Conservation (phyloP, 2,329 filamentous ascomycete genomes). For the Phoma sp. region DNA sequence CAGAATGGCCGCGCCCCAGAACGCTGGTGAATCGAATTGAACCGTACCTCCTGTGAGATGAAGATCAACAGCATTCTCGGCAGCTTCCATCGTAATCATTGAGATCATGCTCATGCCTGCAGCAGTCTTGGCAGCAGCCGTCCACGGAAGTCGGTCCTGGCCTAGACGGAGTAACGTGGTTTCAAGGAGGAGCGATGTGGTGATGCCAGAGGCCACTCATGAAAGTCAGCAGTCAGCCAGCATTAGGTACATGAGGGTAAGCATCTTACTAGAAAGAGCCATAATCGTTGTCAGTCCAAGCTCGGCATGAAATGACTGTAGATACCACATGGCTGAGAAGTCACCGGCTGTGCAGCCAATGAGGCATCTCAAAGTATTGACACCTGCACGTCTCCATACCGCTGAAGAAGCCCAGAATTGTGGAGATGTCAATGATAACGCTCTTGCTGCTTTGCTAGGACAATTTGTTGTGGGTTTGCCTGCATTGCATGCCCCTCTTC, state of each 20-base stretch:
- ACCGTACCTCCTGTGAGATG: conserved; percentile 61
- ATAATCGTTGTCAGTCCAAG: conserved; percentile 58
- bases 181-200: conserved; percentile 60
- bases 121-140: conserved; percentile 57
- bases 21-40: conserved; percentile 53
- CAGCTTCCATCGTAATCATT: conserved; percentile 64
- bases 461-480: background rate
- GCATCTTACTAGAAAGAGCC: conserved; percentile 53
- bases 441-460: conserved; percentile 2
- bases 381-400: conserved; percentile 57
- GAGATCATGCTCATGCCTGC: conserved; percentile 65
- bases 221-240: background rate
- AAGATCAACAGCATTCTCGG: conserved; percentile 62
- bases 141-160: conserved; percentile 57
- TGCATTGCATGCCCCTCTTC: conserved; percentile 1
- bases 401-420: conserved; percentile 47
- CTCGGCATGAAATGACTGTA: conserved; percentile 57
- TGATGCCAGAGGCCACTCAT: conserved; percentile 59
- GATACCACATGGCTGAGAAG: conserved; percentile 62
- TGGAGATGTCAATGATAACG: background rate
- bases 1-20: conserved; percentile 59
- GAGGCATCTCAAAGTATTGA: conserved; percentile 64
- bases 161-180: conserved; percentile 58
- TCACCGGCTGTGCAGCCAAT: conserved; percentile 63
- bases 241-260: background rate